These are phyloP conservation scores for Agroathelia rolfsii DNA, from an alignment of 1,284 basidiomycete species.

Conservation along the genomic window DNA sequence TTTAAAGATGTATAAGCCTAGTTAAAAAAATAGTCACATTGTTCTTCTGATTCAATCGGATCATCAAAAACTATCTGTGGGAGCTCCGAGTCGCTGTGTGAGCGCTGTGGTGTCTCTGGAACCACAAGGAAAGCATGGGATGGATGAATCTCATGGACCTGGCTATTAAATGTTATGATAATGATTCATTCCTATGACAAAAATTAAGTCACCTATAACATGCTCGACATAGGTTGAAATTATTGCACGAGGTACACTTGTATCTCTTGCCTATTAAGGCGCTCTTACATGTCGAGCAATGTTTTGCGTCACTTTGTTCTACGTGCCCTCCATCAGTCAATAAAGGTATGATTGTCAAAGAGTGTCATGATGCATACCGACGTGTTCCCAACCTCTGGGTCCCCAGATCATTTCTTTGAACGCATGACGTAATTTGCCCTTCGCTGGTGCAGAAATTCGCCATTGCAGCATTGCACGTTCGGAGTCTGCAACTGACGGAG, in stretches of 20 bases:
- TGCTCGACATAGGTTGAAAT: constrained; percentile 72
- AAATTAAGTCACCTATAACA: constrained; percentile 57
- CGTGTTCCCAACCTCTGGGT: constrained; percentile 71
- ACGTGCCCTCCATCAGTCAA: constrained; percentile 10
- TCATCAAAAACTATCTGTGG: too few relatives aligned
- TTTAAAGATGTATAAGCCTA: not conserved
- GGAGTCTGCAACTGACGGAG: constrained; percentile 38
- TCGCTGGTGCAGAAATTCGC: constrained; percentile 58
- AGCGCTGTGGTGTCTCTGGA: constrained; percentile 45
- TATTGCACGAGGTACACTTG: constrained; percentile 76
- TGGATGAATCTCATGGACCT: constrained; percentile 85
- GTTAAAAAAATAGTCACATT: constrained; percentile 35
- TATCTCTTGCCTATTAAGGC: constrained; percentile 56
- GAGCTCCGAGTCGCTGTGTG: constrained; percentile 31
- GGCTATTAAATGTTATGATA: too few relatives aligned
- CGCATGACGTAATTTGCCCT: constrained; percentile 70
- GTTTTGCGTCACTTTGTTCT: constrained; percentile 61
- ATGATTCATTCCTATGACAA: too few relatives aligned
- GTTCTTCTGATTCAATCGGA: too few relatives aligned
- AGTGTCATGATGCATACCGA: constrained; percentile 63
- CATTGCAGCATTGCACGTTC: constrained; percentile 40
- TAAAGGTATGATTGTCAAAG: too few relatives aligned
- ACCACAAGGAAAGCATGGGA: constrained; percentile 75
- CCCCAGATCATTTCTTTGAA: constrained; percentile 83
- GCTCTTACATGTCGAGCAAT: constrained; percentile 73